Evolutionary conservation across 441 rosid genomes (phyloP), one percentile per base, ranked within the genome.

Genomic region (Gossypium lobatum): DNA sequence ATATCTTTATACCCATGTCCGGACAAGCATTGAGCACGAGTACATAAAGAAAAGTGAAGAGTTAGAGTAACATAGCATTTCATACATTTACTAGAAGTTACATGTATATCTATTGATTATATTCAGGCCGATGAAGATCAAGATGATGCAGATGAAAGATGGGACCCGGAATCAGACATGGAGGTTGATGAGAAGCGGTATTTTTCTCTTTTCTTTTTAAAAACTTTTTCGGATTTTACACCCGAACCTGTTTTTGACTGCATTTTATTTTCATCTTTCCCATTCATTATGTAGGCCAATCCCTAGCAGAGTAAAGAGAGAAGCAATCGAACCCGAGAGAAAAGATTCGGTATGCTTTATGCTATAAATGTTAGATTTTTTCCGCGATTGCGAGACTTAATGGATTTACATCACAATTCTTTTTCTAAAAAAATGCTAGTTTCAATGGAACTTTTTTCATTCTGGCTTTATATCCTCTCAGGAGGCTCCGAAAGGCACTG

Each of bases 291-390:
- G 98, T 63, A 91, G 88, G 78, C 87, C 85, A 68, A 71, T 88
- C 39, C 86, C 84, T 74, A 82, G 83, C 84, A 86, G 95, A 83
- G 97, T 90, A 16, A 89, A 88, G 84, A 88, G 93, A 78, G 97
- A 91, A 80, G 70, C 78, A 26, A 76, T 86, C 61, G 98, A 89
- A 79, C 77, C 88, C 46, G 93, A 88, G 53, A 66, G 76, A 64
- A 91, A 87, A 75, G 93, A 89, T 62, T 80, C 26, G 89, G 97
- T 89, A 85, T 77, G 78, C 55, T 64, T 17, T 73, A 17, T 25
- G 48, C 18, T 46, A 21, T 14, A 21, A 39, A n/a, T 60, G 20
- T 9, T 58, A 10, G 14, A 28, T 20, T 74, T 55, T 62, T 16
- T 57, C 23, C 31, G 13, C 25, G 67, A 46, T n/a, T 48, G 70